Percentiles rank a stretch among this genome's conserved stretches.
Conservation (phyloP, 2,329 filamentous ascomycete genomes). For the Zymoseptoria pseudotritici region DNA sequence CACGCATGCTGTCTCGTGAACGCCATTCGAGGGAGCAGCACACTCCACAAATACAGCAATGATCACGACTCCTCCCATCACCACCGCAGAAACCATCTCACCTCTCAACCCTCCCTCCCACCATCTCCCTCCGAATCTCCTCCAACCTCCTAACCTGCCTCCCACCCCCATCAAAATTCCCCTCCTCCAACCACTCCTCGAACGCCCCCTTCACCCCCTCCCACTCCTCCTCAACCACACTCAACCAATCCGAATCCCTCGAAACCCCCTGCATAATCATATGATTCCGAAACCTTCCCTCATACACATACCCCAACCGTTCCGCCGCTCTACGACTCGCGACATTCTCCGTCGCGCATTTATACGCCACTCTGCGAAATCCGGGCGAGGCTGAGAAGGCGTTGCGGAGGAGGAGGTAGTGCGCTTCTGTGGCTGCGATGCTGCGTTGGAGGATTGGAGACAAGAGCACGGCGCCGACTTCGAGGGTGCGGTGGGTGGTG, state of each 20-base stretch:
- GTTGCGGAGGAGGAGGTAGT: slow-evolving; percentile 49
- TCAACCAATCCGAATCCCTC: slow-evolving; percentile 55
- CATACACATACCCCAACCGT: slow-evolving; percentile 52
- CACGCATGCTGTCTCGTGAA: too few relatives aligned
- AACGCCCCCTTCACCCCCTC: slow-evolving; percentile 39
- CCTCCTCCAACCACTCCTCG: slow-evolving; percentile 47
- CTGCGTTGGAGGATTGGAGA: slow-evolving; percentile 46
- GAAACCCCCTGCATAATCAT: slow-evolving; percentile 51
- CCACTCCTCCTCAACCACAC: slow-evolving; percentile 55
- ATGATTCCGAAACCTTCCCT: slow-evolving; percentile 56
- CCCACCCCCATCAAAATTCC: slow-evolving; percentile 51
- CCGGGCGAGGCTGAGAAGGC: slow-evolving; percentile 40
- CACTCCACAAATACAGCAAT: background rate
- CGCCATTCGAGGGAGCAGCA: background rate
- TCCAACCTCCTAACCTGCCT: slow-evolving; percentile 44
- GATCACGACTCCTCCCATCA: background rate
- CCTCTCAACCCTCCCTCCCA: too few relatives aligned
- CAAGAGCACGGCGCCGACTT: slow-evolving; percentile 52
- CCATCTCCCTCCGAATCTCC: slow-evolving; percentile 22
- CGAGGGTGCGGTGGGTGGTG: slow-evolving; percentile 44
- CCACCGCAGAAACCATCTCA: too few relatives aligned
- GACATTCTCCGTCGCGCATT: slow-evolving; percentile 51
- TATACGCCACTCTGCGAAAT: slow-evolving; percentile 58
- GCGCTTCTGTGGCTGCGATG: slow-evolving; percentile 49
- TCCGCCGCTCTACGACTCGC: slow-evolving; percentile 48